Percentiles rank a stretch among this genome's conserved stretches.
These are phyloP conservation scores for Suillus luteus DNA, from an alignment of 768 basidiomycete species.

Conservation along the genomic window DNA sequence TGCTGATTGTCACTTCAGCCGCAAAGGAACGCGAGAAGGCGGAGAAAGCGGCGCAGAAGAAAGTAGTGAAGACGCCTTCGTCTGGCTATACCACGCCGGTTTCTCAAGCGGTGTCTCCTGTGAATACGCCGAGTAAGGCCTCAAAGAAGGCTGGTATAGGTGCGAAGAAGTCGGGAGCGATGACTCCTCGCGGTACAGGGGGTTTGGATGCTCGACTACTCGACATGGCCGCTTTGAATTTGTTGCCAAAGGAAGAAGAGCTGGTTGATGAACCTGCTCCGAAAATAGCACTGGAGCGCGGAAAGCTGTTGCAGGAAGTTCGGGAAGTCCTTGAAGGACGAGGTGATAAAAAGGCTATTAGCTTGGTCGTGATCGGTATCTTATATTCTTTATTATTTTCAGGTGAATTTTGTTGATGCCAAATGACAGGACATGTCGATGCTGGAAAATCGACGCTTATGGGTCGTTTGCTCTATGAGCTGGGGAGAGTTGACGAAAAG, in stretches of 20 bases:
- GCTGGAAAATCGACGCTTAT: constrained; percentile 98
- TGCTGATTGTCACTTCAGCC: constrained; percentile 52
- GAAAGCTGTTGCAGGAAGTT: constrained; percentile 85
- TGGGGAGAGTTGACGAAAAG: constrained; percentile 87
- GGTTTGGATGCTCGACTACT: constrained; percentile 58
- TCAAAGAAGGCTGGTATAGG: constrained; percentile 41
- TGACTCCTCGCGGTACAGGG: constrained; percentile 42
- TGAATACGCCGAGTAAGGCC: constrained; percentile 41
- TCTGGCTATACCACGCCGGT: constrained; percentile 42
- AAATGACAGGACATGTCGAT: constrained; percentile 86
- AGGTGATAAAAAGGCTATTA: constrained; percentile 68
- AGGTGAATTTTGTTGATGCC: constrained; percentile 15
- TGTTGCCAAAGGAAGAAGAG: constrained; percentile 50
- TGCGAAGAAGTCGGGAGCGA: constrained; percentile 40
- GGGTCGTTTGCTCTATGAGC: constrained; percentile 91
- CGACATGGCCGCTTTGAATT: constrained; percentile 76
- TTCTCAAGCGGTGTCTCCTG: constrained; percentile 49
- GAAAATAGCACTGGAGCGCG: constrained; percentile 67
- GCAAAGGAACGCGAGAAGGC: constrained; percentile 81
- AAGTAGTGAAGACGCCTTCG: constrained; percentile 31
- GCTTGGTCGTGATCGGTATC: constrained; percentile 89
- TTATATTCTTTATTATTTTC: constrained; percentile 14
- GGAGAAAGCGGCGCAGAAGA: constrained; percentile 56
- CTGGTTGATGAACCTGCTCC: constrained; percentile 53
- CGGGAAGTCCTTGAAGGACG: constrained; percentile 48